A percentile compares a stretch with the other conserved stretches of the same genome.
Evolutionary conservation across 352 stramenopile species (phyloP).

Genomic region (Phytophthora pluvialis): DNA sequence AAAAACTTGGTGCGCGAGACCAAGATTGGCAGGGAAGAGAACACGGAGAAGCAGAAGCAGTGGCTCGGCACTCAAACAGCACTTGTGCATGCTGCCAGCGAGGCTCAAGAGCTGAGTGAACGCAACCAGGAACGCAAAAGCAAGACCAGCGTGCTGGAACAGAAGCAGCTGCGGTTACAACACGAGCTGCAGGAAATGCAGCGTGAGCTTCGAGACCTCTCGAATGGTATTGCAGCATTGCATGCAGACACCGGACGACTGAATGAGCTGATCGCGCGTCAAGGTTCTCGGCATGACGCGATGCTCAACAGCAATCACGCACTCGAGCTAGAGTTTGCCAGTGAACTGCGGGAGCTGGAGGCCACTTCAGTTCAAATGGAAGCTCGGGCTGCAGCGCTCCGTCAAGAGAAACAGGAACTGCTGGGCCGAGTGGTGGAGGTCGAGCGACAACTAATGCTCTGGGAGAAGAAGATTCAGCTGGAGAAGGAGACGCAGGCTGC

Average conservation of each 20-base stretch:
- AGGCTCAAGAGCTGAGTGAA: constrained; percentile 90
- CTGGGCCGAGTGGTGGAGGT: constrained; percentile 91
- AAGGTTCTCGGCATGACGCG: constrained; percentile 77
- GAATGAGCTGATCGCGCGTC: constrained; percentile 94
- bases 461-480: constrained; percentile 97
- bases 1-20: constrained; percentile 93
- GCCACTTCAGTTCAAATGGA: constrained; percentile 77
- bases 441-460: constrained; percentile 94
- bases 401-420: constrained; percentile 87
- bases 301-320: constrained; percentile 90
- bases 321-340: constrained; percentile 91
- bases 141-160: constrained; percentile 88
- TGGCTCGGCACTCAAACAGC: constrained; percentile 93
- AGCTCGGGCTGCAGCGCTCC: constrained; percentile 70
- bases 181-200: constrained; percentile 82
- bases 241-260: constrained; percentile 93
- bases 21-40: constrained; percentile 63
- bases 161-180: constrained; percentile 91
- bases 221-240: constrained; percentile 72
- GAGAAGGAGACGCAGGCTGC: constrained; percentile 96
- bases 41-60: constrained; percentile 85
- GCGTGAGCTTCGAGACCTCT: constrained; percentile 86
- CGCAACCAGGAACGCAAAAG: constrained; percentile 92
- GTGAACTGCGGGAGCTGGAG: constrained; percentile 93
- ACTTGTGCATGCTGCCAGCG: constrained; percentile 86